Percentiles rank a stretch among this genome's conserved stretches.
Conservation (phyloP, 441 rosid genomes). For the Daphne laureola region DNA sequence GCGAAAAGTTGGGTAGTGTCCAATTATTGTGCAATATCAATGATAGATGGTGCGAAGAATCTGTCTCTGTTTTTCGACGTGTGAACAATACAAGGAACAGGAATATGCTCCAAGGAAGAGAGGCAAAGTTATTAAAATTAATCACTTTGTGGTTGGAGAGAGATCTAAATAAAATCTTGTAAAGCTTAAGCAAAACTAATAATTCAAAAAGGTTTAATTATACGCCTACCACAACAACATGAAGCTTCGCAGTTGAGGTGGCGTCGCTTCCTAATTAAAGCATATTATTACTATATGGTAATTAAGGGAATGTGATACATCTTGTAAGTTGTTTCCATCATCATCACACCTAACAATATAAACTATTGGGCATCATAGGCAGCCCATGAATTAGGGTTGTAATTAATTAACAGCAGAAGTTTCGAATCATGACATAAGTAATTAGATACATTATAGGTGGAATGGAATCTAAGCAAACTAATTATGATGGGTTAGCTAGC, state of each 20-base stretch:
- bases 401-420: slow-evolving; percentile 18
- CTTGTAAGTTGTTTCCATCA: slow-evolving; percentile 18
- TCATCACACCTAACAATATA: slow-evolving; percentile 18
- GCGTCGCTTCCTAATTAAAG: neutral
- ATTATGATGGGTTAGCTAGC: no score
- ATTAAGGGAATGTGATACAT: neutral
- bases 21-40: no score
- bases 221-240: neutral
- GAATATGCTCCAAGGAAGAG: slow-evolving; percentile 20
- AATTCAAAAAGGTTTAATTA: slow-evolving; percentile 11
- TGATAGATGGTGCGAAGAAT: neutral
- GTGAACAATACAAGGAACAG: slow-evolving; percentile 17
- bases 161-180: slow-evolving; percentile 20
- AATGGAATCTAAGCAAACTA: no score
- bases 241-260: neutral
- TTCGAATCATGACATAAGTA: slow-evolving; percentile 12
- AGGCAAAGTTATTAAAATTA: neutral
- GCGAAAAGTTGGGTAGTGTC: no score
- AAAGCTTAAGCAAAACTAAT: slow-evolving; percentile 7
- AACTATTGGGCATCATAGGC: no score
- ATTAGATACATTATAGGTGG: no score
- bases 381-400: no score
- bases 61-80: neutral
- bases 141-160: neutral
- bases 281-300: neutral